Conservation (phyloP, 768 basidiomycete genomes). For the Mycena crocata region DNA sequence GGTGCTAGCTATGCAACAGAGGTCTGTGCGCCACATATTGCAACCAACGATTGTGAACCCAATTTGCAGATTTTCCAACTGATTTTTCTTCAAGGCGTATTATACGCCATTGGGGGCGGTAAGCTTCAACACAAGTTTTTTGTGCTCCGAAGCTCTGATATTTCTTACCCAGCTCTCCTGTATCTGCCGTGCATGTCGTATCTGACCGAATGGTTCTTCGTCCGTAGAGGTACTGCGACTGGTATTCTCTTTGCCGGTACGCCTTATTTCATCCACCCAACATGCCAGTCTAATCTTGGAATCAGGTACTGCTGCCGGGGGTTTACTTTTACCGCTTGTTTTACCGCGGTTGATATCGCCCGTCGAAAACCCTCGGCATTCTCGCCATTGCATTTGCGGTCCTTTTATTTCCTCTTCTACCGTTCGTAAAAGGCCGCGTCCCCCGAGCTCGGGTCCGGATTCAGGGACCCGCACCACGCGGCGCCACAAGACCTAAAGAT, state of each 20-base stretch:
- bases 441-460: conserved; percentile 31
- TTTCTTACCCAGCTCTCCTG: not conserved
- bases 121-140: not conserved
- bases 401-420: conserved; percentile 36
- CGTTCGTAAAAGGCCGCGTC: conserved; percentile 40
- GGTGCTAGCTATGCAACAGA: too few relatives aligned
- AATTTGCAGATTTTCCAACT: conserved; percentile 33
- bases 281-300: not conserved
- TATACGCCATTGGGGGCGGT: conserved; percentile 44
- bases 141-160: not conserved
- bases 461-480: conserved; percentile 13
- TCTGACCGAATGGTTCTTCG: conserved; percentile 48
- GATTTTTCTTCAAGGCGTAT: conserved; percentile 40
- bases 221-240: conserved; percentile 44
- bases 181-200: conserved; percentile 38
- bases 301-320: conserved; percentile 40
- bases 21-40: too few relatives aligned
- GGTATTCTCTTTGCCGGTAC: conserved; percentile 46
- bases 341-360: conserved; percentile 41
- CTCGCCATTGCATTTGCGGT: conserved; percentile 33
- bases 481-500: conserved; percentile 3
- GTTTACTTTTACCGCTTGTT: conserved; percentile 40
- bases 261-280: not conserved
- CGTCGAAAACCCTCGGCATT: conserved; percentile 38
- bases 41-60: too few relatives aligned